phyloP scores from a whole-genome alignment of 1,284 basidiomycete genomes.

The Wallemia ichthyophaga region DNA sequence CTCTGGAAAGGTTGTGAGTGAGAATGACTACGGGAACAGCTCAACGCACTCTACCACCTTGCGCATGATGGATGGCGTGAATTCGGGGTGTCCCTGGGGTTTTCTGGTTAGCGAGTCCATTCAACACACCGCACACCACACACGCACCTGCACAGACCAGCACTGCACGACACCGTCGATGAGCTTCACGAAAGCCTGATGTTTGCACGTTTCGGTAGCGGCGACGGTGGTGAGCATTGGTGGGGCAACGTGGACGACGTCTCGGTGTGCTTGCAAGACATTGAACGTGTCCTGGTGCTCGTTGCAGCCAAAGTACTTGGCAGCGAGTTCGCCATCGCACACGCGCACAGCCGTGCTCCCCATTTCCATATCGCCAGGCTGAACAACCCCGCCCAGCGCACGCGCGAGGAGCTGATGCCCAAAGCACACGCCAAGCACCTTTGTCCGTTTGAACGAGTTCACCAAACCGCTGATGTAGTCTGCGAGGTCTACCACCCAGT shows the following conservation, averaged over 20 bases:
- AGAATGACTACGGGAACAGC: not conserved
- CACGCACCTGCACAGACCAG: not conserved
- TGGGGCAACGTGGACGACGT: not conserved
- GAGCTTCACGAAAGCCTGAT: not conserved
- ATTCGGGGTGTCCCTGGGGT: not conserved
- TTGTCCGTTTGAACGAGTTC: not conserved
- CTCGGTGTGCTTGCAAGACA: not conserved
- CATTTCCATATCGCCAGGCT: not conserved
- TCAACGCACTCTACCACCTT: not conserved
- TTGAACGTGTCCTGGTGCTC: not conserved
- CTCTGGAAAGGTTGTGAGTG: not conserved
- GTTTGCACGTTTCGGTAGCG: not conserved
- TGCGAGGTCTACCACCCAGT: not conserved
- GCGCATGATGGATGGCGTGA: not conserved
- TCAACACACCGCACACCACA: not conserved
- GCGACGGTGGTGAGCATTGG: not conserved
- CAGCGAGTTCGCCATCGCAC: not conserved
- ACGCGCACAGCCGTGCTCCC: not conserved
- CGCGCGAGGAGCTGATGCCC: not conserved
- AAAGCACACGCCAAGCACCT: not conserved
- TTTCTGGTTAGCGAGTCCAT: not conserved
- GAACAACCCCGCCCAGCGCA: not conserved
- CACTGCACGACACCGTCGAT: not conserved
- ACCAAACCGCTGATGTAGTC: not conserved
- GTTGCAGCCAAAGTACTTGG: not conserved